Evolutionary conservation across 2,329 filamentous ascomycete genomes (phyloP), one percentile per base, ranked within the genome.

Genomic region (Aschersonia sp.): DNA sequence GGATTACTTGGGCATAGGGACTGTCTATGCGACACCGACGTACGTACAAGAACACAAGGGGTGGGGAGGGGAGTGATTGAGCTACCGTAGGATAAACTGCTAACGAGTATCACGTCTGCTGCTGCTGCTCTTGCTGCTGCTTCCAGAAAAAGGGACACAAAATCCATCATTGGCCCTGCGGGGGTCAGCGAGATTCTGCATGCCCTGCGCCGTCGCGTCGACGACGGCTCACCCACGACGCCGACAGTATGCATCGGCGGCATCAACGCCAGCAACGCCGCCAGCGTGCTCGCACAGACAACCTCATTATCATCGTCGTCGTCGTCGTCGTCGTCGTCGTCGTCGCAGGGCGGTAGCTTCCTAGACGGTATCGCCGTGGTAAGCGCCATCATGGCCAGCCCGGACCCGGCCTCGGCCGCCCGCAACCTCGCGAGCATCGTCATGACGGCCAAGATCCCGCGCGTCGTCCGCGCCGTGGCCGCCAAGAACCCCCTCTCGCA

Each of bases 1-100:
- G 31, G 81, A 92, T 62, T 97, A 97, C 63, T 71, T 97, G 5
- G 92, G 90, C 14, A 81, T 97, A 44, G 90, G 92, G 30, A 92
- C 90, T 1, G 79, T 95, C 52, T 95, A 84, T 65, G 78, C 88
- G 12, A 97, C 90, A 1, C 65, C 79, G 45, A 95, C 88, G 76
- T 85, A 67, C 63, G 72, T 66, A 12, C 12, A 37, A 12, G 32
- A 7, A 7, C 4, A 12, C 32, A 8, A 12, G 12, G 7, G 32
- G 32, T 12, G 32, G 32, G 8, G 4, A 4, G 32, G 32, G 32
- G 22, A 22, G 22, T 22, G 22, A 3, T 22, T 22, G 22, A 22
- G 22, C 22, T 22, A 22, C 3, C 8, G 35, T 4, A 12, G 12
- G 35, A 39, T 12, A 12, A 8, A 39, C 35, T 12, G 12, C 35